Evolutionary conservation across 306 rosid species (phyloP).

Genomic region (Adenanthera pavonina): DNA sequence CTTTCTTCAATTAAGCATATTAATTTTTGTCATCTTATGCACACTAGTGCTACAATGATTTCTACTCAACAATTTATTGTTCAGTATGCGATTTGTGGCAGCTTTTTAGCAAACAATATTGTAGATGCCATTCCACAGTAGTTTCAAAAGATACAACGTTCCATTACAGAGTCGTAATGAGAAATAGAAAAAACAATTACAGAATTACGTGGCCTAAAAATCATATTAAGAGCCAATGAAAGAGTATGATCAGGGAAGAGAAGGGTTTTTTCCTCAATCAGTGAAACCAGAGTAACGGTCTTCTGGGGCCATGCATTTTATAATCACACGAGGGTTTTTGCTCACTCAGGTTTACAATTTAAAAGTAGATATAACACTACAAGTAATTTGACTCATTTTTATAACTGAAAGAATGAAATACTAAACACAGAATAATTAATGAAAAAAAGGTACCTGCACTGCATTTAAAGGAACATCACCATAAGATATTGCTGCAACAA

Average conservation of each 20-base stretch:
- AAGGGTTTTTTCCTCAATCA: neutral
- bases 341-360: conserved; percentile 18
- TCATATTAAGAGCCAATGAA: neutral
- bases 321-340: neutral
- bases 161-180: neutral
- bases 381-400: conserved; percentile 24
- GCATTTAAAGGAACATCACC: conserved; percentile 93
- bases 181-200: neutral
- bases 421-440: conserved; percentile 5
- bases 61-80: neutral
- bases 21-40: neutral
- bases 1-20: neutral
- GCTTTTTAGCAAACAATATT: neutral
- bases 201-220: neutral
- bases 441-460: conserved; percentile 69
- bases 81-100: neutral
- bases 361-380: conserved; percentile 20
- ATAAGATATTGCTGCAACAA: conserved; percentile 83
- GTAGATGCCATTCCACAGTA: neutral
- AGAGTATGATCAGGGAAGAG: neutral
- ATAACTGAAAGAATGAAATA: conserved; percentile 8
- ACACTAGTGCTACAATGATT: neutral
- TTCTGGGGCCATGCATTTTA: neutral
- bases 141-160: neutral
- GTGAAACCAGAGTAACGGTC: neutral